Conservation (phyloP, 192 early-diverging fungal genomes). For the Radiomyces spectabilis region DNA sequence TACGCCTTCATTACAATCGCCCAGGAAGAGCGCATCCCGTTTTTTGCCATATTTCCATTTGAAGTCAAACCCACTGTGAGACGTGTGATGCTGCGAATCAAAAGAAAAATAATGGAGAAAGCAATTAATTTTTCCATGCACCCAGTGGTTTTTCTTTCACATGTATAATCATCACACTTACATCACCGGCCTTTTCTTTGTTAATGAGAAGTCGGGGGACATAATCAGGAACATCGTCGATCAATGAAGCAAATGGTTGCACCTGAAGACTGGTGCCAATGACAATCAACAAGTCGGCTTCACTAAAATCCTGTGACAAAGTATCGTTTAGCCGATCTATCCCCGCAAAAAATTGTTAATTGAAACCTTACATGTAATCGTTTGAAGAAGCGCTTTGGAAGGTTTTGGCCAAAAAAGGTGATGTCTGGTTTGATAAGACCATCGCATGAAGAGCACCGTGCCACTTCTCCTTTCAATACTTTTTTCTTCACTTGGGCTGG, state of each 20-base stretch:
- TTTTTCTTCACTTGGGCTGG: constrained; percentile 33
- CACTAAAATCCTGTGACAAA: constrained; percentile 52
- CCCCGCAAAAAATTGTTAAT: background rate
- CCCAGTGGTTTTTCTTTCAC: background rate
- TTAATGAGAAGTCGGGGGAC: constrained; percentile 91
- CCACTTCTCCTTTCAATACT: constrained; percentile 53
- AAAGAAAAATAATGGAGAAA: background rate
- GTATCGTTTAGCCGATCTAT: background rate
- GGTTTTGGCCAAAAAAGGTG: constrained; percentile 90
- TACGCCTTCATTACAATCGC: constrained; percentile 82
- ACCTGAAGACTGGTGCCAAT: constrained; percentile 91
- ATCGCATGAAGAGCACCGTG: constrained; percentile 59
- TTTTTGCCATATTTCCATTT: constrained; percentile 51
- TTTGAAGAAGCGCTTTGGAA: constrained; percentile 73
- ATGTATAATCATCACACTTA: constrained; percentile 12
- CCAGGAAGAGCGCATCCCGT: constrained; percentile 73
- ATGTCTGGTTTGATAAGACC: constrained; percentile 89
- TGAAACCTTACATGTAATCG: constrained; percentile 27
- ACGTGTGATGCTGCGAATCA: constrained; percentile 1
- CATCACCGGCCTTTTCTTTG: constrained; percentile 68
- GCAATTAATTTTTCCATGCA: background rate
- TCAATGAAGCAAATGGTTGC: constrained; percentile 79
- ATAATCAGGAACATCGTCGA: constrained; percentile 49
- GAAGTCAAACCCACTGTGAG: constrained; percentile 71
- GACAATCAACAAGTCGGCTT: constrained; percentile 83